phyloP scores from a whole-genome alignment of 2,329 filamentous ascomycete species.

The Macrophomina tecta region DNA sequence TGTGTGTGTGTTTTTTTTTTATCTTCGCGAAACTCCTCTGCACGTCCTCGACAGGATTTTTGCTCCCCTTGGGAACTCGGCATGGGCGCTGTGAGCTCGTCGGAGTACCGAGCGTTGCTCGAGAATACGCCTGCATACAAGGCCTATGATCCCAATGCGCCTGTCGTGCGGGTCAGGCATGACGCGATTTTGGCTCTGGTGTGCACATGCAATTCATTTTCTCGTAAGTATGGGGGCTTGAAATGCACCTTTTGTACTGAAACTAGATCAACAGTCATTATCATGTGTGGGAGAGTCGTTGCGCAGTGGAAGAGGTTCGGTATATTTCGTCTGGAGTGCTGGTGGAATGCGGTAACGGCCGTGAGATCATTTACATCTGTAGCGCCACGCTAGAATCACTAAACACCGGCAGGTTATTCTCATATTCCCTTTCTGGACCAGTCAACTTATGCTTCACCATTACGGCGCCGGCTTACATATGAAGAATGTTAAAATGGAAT shows the following conservation, averaged over 20 bases:
- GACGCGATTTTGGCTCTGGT: neutral
- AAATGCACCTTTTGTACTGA: neutral
- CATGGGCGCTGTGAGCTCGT: conserved; percentile 2
- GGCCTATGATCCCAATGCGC: neutral
- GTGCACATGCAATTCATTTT: neutral
- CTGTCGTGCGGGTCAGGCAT: neutral
- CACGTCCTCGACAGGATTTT: neutral
- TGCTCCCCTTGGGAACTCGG: neutral
- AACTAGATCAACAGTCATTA: neutral
- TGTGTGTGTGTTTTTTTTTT: neutral
- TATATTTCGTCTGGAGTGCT: conserved; percentile 6
- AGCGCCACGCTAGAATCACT: neutral
- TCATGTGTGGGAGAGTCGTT: neutral
- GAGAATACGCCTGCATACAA: neutral
- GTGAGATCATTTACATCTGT: neutral
- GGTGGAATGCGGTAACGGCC: neutral
- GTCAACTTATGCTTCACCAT: neutral
- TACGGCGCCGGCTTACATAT: conserved; percentile 15
- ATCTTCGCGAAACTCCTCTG: neutral
- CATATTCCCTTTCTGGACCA: conserved; percentile 14
- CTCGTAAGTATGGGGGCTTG: neutral
- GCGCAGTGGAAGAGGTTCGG: conserved; percentile 15
- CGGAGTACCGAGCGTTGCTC: neutral
- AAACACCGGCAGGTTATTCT: neutral
- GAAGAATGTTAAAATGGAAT: conserved; percentile 6